These are phyloP conservation scores for Penicillium desertorum DNA, from an alignment of 495 filamentous ascomycete genomes.

Conservation along the genomic window DNA sequence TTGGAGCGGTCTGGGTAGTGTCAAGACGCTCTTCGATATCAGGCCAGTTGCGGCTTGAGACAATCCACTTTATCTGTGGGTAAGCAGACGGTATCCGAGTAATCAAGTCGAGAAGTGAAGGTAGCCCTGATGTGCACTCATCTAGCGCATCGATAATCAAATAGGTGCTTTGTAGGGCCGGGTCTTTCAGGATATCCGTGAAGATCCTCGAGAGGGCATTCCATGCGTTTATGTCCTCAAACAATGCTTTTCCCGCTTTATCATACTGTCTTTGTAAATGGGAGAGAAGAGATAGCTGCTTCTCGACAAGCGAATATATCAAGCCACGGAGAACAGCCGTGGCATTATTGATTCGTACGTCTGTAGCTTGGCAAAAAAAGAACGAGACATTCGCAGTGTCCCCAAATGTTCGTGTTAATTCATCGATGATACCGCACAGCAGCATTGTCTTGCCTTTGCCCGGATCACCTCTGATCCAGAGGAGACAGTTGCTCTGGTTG, in stretches of 20 bases:
- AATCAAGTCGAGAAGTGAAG: no score
- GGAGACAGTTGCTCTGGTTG: not conserved
- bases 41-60: no score
- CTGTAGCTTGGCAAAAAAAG: conserved; percentile 50
- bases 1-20: not conserved
- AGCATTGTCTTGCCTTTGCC: conserved; percentile 44
- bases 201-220: conserved; percentile 33
- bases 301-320: conserved; percentile 38
- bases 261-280: conserved; percentile 24
- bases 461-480: conserved; percentile 33
- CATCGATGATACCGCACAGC: conserved; percentile 42
- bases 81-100: no score
- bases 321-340: conserved; percentile 42
- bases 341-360: conserved; percentile 38
- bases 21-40: no score
- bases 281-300: conserved; percentile 34
- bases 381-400: conserved; percentile 31
- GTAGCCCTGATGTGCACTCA: no score
- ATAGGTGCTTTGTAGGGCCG: conserved; percentile 27
- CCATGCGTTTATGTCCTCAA: conserved; percentile 38
- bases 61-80: no score
- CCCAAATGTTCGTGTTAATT: conserved; percentile 22
- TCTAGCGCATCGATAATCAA: no score
- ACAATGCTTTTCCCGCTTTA: conserved; percentile 22
- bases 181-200: conserved; percentile 34